These are phyloP conservation scores for Dothideomycetes sp. DNA, from an alignment of 2,329 filamentous ascomycete species.

Conservation along the genomic window DNA sequence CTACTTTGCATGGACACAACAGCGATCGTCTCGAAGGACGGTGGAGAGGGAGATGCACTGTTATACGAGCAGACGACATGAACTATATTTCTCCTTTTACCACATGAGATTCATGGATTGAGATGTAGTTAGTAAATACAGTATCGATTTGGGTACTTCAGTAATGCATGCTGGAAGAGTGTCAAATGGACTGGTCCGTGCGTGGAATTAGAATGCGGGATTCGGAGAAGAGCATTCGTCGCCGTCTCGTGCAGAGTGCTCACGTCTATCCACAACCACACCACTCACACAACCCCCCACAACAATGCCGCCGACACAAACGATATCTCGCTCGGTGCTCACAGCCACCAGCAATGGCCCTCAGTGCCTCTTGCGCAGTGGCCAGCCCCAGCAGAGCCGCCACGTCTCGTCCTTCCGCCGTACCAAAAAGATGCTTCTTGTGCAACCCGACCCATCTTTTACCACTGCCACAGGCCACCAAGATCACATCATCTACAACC, in stretches of 20 bases:
- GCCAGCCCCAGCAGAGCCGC: conserved; percentile 25
- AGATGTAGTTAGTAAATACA: no score
- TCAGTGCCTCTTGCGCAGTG: conserved; percentile 8
- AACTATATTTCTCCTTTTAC: no score
- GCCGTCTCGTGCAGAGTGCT: no score
- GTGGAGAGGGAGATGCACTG: no score
- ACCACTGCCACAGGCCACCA: conserved; percentile 21
- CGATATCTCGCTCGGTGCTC: conserved; percentile 13
- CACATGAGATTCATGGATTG: no score
- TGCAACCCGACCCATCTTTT: conserved; percentile 38
- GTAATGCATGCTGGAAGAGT: no score
- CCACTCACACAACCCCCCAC: background rate
- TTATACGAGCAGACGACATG: no score
- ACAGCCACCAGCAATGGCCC: background rate
- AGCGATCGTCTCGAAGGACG: no score
- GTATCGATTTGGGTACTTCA: no score
- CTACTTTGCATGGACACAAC: background rate
- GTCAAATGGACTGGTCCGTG: no score
- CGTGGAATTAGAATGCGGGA: no score
- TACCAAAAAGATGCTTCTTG: conserved; percentile 37
- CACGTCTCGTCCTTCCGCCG: conserved; percentile 38
- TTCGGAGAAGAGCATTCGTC: no score
- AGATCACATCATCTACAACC: conserved; percentile 57
- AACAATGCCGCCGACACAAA: conserved; percentile 10
- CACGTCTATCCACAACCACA: conserved; percentile 7